phyloP scores from a whole-genome alignment of 139 green algal species.

The Edaphochlamys debaryana region DNA sequence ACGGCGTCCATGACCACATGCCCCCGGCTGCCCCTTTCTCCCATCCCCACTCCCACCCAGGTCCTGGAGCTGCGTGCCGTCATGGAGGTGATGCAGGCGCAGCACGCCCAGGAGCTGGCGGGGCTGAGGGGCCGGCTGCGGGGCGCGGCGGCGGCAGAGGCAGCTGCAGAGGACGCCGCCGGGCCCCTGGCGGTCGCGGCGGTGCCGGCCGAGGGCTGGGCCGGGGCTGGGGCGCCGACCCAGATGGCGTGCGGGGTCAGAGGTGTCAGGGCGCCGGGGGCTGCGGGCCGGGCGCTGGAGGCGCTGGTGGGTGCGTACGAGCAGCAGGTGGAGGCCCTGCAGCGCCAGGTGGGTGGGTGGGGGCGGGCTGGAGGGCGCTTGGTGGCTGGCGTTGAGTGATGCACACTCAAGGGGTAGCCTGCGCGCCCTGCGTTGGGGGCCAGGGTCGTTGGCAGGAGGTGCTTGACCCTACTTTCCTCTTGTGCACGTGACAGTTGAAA shows the following conservation, averaged over 20 bases:
- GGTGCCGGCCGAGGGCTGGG: too few species aligned
- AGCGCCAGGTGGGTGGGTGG: neutral
- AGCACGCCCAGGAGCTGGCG: neutral
- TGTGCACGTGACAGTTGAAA: too few species aligned
- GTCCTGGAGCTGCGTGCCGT: neutral
- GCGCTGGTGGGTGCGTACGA: conserved; percentile 18
- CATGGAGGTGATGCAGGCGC: conserved; percentile 8
- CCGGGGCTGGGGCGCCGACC: neutral
- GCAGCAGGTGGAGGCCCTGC: neutral
- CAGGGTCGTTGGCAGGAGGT: too few species aligned
- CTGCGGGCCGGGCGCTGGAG: neutral
- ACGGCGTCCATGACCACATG: too few species aligned
- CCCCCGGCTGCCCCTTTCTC: too few species aligned
- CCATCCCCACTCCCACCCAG: neutral
- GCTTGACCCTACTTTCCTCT: too few species aligned
- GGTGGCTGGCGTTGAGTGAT: neutral
- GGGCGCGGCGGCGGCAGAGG: neutral
- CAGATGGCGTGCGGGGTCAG: neutral
- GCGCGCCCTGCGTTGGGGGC: too few species aligned
- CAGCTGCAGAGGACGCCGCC: neutral
- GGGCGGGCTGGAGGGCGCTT: neutral
- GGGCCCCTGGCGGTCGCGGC: too few species aligned
- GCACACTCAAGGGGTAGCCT: neutral
- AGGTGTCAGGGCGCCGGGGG: neutral
- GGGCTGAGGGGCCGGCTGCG: conserved; percentile 14